Evolutionary conservation across 1,284 basidiomycete species (phyloP).

Genomic region (Ganoderma resinaceum): DNA sequence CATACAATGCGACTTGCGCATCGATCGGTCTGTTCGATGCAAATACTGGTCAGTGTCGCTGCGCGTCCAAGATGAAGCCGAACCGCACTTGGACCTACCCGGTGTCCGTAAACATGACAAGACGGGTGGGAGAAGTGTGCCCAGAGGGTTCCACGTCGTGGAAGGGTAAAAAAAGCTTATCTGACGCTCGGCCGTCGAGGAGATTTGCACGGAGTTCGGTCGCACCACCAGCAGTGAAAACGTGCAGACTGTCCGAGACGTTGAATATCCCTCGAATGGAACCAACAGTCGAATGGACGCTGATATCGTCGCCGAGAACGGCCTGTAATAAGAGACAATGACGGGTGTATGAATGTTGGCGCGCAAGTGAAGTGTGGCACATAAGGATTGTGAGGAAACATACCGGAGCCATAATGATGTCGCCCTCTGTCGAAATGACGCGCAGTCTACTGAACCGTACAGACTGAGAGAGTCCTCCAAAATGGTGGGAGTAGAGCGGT

Average conservation of each 20-base stretch:
- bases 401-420: background rate
- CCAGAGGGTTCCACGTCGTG: background rate
- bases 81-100: background rate
- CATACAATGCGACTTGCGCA: background rate
- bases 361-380: background rate
- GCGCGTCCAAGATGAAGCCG: background rate
- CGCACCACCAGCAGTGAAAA: background rate
- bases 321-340: background rate
- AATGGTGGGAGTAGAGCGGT: background rate
- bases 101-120: background rate
- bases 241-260: background rate
- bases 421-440: background rate
- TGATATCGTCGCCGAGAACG: background rate
- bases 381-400: background rate
- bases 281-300: background rate
- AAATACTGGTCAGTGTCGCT: background rate
- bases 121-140: background rate
- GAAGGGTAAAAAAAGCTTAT: background rate
- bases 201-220: background rate
- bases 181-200: background rate
- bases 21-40: background rate
- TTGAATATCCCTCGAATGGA: background rate
- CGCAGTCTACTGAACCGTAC: background rate
- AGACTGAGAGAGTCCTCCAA: background rate
- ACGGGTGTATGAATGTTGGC: background rate